Conservation (phyloP, 1,139 yeast species). For the Taphrina confusa region DNA sequence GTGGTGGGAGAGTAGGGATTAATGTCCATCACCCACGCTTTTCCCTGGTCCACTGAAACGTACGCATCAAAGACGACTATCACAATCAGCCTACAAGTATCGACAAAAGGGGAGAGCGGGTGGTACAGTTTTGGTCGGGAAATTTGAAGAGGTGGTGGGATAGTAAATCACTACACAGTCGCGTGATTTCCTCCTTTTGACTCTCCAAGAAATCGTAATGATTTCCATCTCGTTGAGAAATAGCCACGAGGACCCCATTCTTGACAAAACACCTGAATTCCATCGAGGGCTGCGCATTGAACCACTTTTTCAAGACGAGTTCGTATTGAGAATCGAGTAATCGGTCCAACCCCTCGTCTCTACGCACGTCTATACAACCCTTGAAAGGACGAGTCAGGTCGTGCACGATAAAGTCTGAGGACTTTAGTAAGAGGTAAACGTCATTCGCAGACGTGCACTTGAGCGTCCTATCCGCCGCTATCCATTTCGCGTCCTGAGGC, state of each 20-base stretch:
- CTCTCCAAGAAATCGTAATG: conserved; percentile 67
- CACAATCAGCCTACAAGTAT: not conserved
- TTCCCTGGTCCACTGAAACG: conserved; percentile 69
- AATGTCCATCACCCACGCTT: conserved; percentile 72
- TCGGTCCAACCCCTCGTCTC: not conserved
- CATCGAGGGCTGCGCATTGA: conserved; percentile 76
- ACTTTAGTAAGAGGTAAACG: conserved; percentile 72
- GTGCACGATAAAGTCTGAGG: conserved; percentile 83
- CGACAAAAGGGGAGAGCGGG: not conserved
- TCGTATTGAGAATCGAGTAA: conserved; percentile 52
- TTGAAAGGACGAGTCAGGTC: conserved; percentile 76
- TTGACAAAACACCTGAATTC: conserved; percentile 85
- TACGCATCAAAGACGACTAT: conserved; percentile 71
- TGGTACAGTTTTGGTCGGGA: conserved; percentile 53
- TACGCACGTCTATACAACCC: conserved; percentile 42
- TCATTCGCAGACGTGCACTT: conserved; percentile 71
- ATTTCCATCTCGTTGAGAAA: conserved; percentile 83
- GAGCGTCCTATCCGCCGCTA: conserved; percentile 72
- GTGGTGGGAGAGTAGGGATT: conserved; percentile 81
- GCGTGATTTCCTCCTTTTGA: conserved; percentile 53
- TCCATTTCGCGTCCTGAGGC: conserved; percentile 94
- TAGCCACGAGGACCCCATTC: conserved; percentile 63
- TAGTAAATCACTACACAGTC: conserved; percentile 59
- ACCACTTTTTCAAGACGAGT: conserved; percentile 79
- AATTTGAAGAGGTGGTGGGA: conserved; percentile 55